A percentile compares a stretch with the other conserved stretches of the same genome.
Evolutionary conservation across 169 alveolate genomes (phyloP).

Genomic region (Cryptosporidium andersoni): DNA sequence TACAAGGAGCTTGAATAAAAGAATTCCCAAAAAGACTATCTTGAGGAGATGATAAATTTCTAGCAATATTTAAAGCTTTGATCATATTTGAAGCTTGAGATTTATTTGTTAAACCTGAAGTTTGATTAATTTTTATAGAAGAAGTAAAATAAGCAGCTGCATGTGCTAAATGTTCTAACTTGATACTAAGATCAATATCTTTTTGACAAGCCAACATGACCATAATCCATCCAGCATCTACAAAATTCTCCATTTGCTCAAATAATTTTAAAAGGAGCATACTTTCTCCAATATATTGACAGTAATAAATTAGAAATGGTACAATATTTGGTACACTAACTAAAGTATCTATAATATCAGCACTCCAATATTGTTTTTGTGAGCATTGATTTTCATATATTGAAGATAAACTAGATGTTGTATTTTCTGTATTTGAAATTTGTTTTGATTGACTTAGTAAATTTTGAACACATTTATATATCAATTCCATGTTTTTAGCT

Average conservation of each 20-base stretch:
- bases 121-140: constrained; percentile 25
- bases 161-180: constrained; percentile 58
- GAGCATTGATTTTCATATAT: neutral
- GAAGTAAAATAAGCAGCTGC: constrained; percentile 71
- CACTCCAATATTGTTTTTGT: constrained; percentile 61
- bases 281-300: constrained; percentile 46
- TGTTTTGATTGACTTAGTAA: constrained; percentile 12
- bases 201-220: constrained; percentile 52
- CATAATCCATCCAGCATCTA: constrained; percentile 69
- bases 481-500: constrained; percentile 77
- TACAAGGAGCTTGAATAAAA: constrained; percentile 34
- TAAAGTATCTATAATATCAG: constrained; percentile 51
- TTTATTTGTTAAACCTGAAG: constrained; percentile 27
- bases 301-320: constrained; percentile 61
- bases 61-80: neutral
- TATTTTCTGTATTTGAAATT: neutral
- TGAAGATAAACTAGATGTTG: neutral
- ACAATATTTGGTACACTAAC: constrained; percentile 52
- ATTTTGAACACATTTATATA: constrained; percentile 75
- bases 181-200: constrained; percentile 9
- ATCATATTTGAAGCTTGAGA: neutral
- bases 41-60: constrained; percentile 22
- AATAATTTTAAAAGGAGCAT: constrained; percentile 36
- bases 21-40: constrained; percentile 5
- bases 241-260: constrained; percentile 51